A percentile compares a stretch with the other conserved stretches of the same genome.
phyloP scores from a whole-genome alignment of 2,329 filamentous ascomycete genomes.

The Trichothecium sympodiale region DNA sequence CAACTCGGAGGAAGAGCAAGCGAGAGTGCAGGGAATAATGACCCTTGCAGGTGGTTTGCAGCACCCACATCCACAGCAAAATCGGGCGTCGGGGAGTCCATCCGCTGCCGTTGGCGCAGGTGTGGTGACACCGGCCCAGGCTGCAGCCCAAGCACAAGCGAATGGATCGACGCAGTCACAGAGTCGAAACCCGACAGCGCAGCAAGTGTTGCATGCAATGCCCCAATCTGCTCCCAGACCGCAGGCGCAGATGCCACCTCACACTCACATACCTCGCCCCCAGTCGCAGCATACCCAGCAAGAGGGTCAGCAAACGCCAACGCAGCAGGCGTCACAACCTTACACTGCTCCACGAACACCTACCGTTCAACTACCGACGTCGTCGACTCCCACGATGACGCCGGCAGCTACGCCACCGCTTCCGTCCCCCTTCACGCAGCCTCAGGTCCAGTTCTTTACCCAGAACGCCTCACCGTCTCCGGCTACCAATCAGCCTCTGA shows the following conservation, averaged over 20 bases:
- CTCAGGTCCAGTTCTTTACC: constrained; percentile 4
- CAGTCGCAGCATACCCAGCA: constrained; percentile 2
- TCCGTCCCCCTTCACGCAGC: constrained; percentile 13
- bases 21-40: constrained; percentile 49
- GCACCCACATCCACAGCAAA: constrained; percentile 26
- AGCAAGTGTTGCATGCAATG: constrained; percentile 6
- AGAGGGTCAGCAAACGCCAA: constrained; percentile 1
- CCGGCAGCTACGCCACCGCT: constrained; percentile 4
- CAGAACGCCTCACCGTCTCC: not conserved
- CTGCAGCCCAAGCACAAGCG: constrained; percentile 14
- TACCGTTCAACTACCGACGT: not conserved
- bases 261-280: constrained; percentile 3
- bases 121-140: constrained; percentile 22
- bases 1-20: constrained; percentile 48
- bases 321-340: constrained; percentile 1
- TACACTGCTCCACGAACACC: not conserved
- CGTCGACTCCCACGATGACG: not conserved
- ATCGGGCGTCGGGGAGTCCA: constrained; percentile 13
- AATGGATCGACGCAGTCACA: no score
- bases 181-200: constrained; percentile 1
- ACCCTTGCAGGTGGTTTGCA: constrained; percentile 41
- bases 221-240: constrained; percentile 2
- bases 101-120: constrained; percentile 14
- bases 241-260: constrained; percentile 10
- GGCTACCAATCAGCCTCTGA: not conserved